Percentiles rank a stretch among this genome's conserved stretches.
These are phyloP conservation scores for Pichia sp. DNA, from an alignment of 1,139 yeast genomes.

Conservation along the genomic window DNA sequence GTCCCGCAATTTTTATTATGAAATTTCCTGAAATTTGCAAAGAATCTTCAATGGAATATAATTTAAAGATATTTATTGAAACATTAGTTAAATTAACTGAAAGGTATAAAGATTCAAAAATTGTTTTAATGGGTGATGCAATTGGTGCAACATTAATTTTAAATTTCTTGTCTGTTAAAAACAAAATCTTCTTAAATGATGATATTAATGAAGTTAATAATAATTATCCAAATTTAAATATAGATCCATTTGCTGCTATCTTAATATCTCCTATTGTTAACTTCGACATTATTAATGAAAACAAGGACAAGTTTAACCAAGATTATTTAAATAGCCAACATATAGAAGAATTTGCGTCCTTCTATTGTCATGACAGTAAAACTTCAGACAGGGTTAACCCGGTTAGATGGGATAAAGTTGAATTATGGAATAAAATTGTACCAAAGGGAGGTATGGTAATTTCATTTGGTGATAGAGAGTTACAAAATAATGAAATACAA, in stretches of 20 bases:
- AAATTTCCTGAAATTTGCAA: slow-evolving; percentile 29
- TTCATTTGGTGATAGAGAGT: slow-evolving; percentile 37
- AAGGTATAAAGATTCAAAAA: slow-evolving; percentile 24
- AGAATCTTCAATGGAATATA: slow-evolving; percentile 25
- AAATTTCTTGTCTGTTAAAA: slow-evolving; percentile 29
- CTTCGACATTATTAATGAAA: not conserved
- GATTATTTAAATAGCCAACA: slow-evolving; percentile 1
- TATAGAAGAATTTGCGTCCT: not conserved
- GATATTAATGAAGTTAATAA: not conserved
- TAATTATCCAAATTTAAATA: slow-evolving; percentile 7
- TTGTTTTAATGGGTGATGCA: slow-evolving; percentile 37
- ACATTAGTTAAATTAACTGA: slow-evolving; percentile 31
- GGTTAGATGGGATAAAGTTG: slow-evolving; percentile 30
- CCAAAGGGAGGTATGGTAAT: slow-evolving; percentile 35
- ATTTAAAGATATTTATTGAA: slow-evolving; percentile 25
- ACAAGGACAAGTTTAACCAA: not conserved
- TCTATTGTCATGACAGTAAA: slow-evolving; percentile 2
- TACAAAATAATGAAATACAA: slow-evolving; percentile 33
- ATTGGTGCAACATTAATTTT: slow-evolving; percentile 38
- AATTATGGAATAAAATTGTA: slow-evolving; percentile 37
- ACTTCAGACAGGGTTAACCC: slow-evolving; percentile 28
- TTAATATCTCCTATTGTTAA: slow-evolving; percentile 35
- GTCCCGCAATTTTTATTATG: slow-evolving; percentile 38
- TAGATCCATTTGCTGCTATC: slow-evolving; percentile 33
- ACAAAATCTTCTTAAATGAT: slow-evolving; percentile 7